These are phyloP conservation scores for Boletus reticuloceps DNA, from an alignment of 768 basidiomycete species.

Conservation along the genomic window DNA sequence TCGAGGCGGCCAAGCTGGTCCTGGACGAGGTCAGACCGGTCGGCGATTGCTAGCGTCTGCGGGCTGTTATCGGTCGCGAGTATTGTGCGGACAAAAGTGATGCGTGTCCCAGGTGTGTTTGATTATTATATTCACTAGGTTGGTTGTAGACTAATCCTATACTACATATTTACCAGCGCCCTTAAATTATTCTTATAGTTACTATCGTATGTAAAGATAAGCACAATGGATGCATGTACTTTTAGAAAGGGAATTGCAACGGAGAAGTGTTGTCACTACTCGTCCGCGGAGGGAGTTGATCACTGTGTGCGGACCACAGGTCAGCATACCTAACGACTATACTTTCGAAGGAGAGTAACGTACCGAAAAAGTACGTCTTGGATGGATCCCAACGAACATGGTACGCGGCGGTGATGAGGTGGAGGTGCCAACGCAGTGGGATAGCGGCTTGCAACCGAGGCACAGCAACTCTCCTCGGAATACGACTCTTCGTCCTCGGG, in stretches of 20 bases:
- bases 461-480: constrained; percentile 19
- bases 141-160: constrained; percentile 17
- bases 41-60: background rate
- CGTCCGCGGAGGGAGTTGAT: constrained; percentile 17
- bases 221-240: constrained; percentile 1
- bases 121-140: background rate
- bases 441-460: constrained; percentile 8
- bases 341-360: background rate
- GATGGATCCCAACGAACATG: constrained; percentile 11
- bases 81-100: no score
- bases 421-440: constrained; percentile 26
- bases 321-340: background rate
- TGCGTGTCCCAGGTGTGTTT: background rate
- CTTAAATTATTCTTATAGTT: constrained; percentile 16
- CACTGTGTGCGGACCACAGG: constrained; percentile 5
- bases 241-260: constrained; percentile 29
- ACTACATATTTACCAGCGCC: constrained; percentile 7
- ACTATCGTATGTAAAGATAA: background rate
- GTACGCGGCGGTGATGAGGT: constrained; percentile 27
- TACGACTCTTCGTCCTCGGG: constrained; percentile 26
- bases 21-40: constrained; percentile 49
- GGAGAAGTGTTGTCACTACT: constrained; percentile 10
- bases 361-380: constrained; percentile 16
- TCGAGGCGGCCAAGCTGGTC: constrained; percentile 74
- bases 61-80: no score